Evolutionary conservation across 768 basidiomycete genomes (phyloP), one percentile per base, ranked within the genome.

Genomic region (Austroboletus festivus): DNA sequence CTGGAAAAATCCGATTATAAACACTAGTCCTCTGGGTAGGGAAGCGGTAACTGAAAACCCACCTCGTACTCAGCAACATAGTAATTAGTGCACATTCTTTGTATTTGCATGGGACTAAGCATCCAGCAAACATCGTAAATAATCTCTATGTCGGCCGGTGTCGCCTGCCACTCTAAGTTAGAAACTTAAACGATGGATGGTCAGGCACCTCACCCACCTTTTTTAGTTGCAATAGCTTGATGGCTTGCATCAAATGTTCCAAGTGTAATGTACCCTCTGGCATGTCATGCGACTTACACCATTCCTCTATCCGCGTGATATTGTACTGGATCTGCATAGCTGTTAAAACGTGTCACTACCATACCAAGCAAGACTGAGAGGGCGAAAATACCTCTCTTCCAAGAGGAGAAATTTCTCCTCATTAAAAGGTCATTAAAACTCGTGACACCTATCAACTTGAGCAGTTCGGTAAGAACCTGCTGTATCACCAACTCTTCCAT

Each of bases 301-400:
- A 98, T 71, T 97, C 94, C 61, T 94, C 92, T 61, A 94, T 89
- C 22, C 89, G 83, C 24, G 94, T 98, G 64, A 98, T 96, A 64
- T 98, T 98, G 69, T 99, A 99, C 67, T 99, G 96, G 49, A 99
- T 98, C 80, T 99, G 96, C 96, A 99, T 98, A 4, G 96, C 96
- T 97, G 54, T 33, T 18, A 37, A 7, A 46, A 49, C 18, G 31
- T 38, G 21, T 55, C 20, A 51, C 44, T 13, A 24, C 18, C 13
- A 0, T 33, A 28, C 19, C 28, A 37, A 41, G 22, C 23, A 22
- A 35, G 39, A 22, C 38, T 20, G 11, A 24, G 34, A 34, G 40
- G 3, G 33, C 20, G 19, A 73, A 79, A 11, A 45, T 58, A 95
- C 94, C 94, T 78, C 96, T 83, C 71, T 99, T 99, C 96, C 96